These are phyloP conservation scores for Rubia balearica DNA, from an alignment of 305 asterid genomes.

Conservation along the genomic window DNA sequence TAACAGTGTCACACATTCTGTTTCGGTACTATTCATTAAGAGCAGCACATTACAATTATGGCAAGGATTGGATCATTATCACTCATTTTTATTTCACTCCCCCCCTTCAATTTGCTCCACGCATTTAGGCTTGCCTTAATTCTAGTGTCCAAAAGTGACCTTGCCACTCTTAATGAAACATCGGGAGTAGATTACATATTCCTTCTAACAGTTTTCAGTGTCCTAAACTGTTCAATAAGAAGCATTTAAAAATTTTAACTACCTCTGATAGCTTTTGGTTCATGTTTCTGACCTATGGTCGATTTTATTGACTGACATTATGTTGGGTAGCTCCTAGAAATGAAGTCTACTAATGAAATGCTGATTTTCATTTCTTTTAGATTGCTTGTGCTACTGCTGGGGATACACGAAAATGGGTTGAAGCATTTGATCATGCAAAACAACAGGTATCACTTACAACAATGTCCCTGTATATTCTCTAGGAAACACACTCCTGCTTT, in stretches of 20 bases:
- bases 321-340: neutral
- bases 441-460: slow-evolving; percentile 55
- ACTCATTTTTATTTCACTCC: too few relatives aligned
- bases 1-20: neutral
- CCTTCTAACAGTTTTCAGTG: too few relatives aligned
- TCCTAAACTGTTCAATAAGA: too few relatives aligned
- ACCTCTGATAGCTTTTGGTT: neutral
- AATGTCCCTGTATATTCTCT: neutral
- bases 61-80: too few relatives aligned
- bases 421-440: slow-evolving; percentile 95
- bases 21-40: neutral
- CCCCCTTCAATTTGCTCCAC: too few relatives aligned
- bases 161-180: too few relatives aligned
- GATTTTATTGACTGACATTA: neutral
- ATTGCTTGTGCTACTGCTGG: slow-evolving; percentile 93
- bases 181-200: too few relatives aligned
- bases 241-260: neutral
- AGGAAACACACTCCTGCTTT: neutral
- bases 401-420: slow-evolving; percentile 87
- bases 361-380: slow-evolving; percentile 44
- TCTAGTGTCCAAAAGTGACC: too few relatives aligned
- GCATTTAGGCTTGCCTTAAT: too few relatives aligned
- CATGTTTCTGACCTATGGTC: neutral
- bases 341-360: slow-evolving; percentile 20
- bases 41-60: too few relatives aligned